Evolutionary conservation across 169 alveolate genomes (phyloP).

Genomic region (Cryptosporidium sp.): DNA sequence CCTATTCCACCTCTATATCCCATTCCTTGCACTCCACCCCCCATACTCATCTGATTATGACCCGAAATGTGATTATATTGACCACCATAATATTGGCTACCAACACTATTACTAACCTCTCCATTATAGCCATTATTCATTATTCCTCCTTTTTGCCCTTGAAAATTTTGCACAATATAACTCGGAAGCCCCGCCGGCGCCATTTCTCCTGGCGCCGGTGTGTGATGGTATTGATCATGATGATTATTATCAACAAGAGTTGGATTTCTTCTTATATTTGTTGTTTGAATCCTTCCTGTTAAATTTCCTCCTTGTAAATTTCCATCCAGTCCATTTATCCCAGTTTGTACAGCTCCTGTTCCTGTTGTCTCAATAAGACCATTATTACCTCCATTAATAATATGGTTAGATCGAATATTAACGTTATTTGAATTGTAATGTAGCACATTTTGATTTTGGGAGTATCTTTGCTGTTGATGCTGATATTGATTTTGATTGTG

Average conservation of each 20-base stretch:
- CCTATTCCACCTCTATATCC: neutral
- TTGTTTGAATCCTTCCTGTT: neutral
- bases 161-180: neutral
- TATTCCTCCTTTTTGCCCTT: neutral
- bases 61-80: neutral
- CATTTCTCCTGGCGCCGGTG: neutral
- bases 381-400: conserved; percentile 11
- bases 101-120: neutral
- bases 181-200: neutral
- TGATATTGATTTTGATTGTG: conserved; percentile 1
- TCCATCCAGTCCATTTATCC: neutral
- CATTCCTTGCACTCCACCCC: neutral
- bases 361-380: neutral
- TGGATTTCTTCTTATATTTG: neutral
- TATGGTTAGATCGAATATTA: neutral
- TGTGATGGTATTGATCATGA: neutral
- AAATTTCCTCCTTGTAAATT: neutral
- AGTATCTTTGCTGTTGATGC: conserved; percentile 26
- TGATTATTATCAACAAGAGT: neutral
- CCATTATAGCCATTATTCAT: neutral
- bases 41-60: neutral
- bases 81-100: neutral
- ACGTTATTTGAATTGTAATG: neutral
- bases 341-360: neutral
- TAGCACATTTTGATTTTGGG: neutral